Evolutionary conservation across 2,329 filamentous ascomycete species (phyloP).

Genomic region (Pseudogymnoascus sp.): DNA sequence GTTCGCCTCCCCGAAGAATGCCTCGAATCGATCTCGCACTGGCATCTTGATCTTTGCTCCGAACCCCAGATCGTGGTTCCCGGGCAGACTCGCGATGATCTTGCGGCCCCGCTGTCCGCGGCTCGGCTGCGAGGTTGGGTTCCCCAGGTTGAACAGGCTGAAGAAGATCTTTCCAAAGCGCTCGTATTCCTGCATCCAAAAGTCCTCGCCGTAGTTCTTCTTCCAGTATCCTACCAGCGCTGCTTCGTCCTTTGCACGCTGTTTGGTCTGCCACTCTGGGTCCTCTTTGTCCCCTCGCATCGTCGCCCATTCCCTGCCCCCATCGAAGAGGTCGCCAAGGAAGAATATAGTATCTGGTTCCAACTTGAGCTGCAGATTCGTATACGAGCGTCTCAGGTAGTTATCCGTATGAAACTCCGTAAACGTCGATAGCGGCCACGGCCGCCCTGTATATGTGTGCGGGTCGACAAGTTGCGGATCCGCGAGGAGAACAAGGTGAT

Average conservation of each 20-base stretch:
- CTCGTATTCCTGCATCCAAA: constrained; percentile 79
- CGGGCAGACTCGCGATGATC: constrained; percentile 77
- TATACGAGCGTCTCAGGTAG: constrained; percentile 78
- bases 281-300: constrained; percentile 50
- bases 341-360: constrained; percentile 87
- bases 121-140: constrained; percentile 40
- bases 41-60: constrained; percentile 73
- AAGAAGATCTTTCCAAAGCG: constrained; percentile 85
- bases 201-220: constrained; percentile 68
- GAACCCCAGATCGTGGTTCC: constrained; percentile 93
- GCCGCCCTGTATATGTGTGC: constrained; percentile 64
- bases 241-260: constrained; percentile 44
- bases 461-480: constrained; percentile 69
- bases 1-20: constrained; percentile 88
- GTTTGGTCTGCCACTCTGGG: constrained; percentile 47
- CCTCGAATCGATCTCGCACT: constrained; percentile 74
- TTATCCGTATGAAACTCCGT: constrained; percentile 75
- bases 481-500: constrained; percentile 62
- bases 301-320: constrained; percentile 90
- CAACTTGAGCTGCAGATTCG: constrained; percentile 64
- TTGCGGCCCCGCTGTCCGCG: constrained; percentile 59
- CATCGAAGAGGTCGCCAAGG: constrained; percentile 90
- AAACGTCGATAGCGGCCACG: constrained; percentile 59
- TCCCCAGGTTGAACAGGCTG: constrained; percentile 54
- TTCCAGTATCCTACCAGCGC: constrained; percentile 57